A percentile compares a stretch with the other conserved stretches of the same genome.
These are phyloP conservation scores for Peribolospora kevripleyi DNA, from an alignment of 768 basidiomycete genomes.

Conservation along the genomic window DNA sequence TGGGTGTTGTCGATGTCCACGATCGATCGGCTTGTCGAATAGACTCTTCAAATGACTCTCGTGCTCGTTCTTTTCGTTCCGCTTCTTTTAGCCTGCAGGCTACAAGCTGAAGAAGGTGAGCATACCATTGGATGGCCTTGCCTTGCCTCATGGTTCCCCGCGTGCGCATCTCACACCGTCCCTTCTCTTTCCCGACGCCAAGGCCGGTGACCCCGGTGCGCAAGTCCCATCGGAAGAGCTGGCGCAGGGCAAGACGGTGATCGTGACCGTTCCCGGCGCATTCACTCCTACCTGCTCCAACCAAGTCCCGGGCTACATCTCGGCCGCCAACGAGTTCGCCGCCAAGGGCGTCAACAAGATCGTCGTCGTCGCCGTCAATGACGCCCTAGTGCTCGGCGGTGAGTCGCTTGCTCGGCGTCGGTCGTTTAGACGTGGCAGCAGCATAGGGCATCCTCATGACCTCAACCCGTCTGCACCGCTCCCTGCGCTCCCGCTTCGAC, in stretches of 20 bases:
- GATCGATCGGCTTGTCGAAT: neutral
- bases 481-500: neutral
- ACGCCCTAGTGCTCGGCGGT: constrained; percentile 38
- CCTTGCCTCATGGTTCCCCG: too few relatives aligned
- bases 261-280: constrained; percentile 47
- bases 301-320: constrained; percentile 39
- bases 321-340: constrained; percentile 43
- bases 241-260: neutral
- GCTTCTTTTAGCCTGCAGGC: constrained; percentile 15
- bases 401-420: neutral
- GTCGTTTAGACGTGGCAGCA: neutral
- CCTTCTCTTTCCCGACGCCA: neutral
- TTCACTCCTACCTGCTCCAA: constrained; percentile 48
- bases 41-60: too few relatives aligned
- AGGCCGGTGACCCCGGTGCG: neutral
- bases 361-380: constrained; percentile 49
- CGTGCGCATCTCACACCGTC: too few relatives aligned
- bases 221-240: neutral
- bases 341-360: constrained; percentile 44
- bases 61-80: neutral
- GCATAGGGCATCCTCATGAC: neutral
- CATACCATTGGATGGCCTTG: neutral
- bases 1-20: constrained; percentile 10
- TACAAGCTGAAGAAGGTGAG: constrained; percentile 17
- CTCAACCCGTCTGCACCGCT: neutral